Base-by-base conservation (phyloP, 2,329 filamentous ascomycete species). In the Diplodia mutila region DNA sequence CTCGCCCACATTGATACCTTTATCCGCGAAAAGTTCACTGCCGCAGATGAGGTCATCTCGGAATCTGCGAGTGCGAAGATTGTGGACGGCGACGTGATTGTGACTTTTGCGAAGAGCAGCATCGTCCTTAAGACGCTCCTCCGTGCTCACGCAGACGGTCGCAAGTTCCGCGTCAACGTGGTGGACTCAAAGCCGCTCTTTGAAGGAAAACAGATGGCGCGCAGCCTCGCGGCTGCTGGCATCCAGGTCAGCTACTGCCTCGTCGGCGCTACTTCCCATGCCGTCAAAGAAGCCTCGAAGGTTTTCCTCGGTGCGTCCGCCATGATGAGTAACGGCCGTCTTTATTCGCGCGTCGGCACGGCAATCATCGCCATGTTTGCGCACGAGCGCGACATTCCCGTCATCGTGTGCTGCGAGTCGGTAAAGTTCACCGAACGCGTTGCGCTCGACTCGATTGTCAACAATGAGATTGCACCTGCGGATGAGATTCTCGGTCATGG, bases 381-480 rank as follows among this genome's bases (percentile, higher is more conserved):
- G 6, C 88, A 90, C 63, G 88, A 91, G 67, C 84, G 89, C 23
- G 89, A 90, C 68, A 87, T 94, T 46, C 91, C 92, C 0, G 92
- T 98, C 68, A 89, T 96, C 39, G 92, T 96, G 3, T 91, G 96
- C 68, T 97, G 93, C 78, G 94, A 98, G 82, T 95, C 91, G 4
- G 90, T 98, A 81, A 99, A 98, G 80, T 97, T 98, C 78, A 91
- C 95, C 74, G 89, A 93, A 73, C 90, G 93, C 68, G 92, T 97
- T 12, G 91, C 93, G 7, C 88, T 96, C 16, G 95, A 98, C 80
- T 94, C 93, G 27, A 92, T 98, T 71, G 94, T 95, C 51, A 90
- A 93, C 74, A 99, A 99, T 78, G 95, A 99, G 82, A 90, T 97
- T 70, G 93, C 88, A 80, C 85, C 94, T 78, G 75, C 92, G 79